Evolutionary conservation across 1,139 yeast genomes (phyloP), one percentile per base, ranked within the genome.

Genomic region (Diutina sp.): DNA sequence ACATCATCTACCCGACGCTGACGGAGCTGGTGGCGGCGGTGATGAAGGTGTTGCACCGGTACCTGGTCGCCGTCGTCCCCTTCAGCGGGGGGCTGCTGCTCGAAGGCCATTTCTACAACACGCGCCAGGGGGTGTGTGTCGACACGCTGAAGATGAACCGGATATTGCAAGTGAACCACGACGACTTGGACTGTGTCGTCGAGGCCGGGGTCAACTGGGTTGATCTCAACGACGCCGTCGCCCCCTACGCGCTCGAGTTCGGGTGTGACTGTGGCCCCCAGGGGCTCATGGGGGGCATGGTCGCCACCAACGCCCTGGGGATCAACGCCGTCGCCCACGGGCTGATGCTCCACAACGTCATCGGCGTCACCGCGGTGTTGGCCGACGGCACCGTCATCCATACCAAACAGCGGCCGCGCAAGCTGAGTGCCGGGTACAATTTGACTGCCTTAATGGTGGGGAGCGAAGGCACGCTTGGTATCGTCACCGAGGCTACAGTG

Each of bases 241-340:
- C 64, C 45, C 70, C 67, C 2, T 65, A 61, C 60, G 66, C 74
- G 57, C 60, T 57, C 46, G 59, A 60, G 44, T 83, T 84, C 64
- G 87, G 89, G 0, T 85, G 87, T 7, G 90, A 85, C 66, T 90
- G 90, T 4, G 90, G 89, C 5, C 88, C 90, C 0, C 88, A 88
- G 25, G 90, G 90, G 3, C 73, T 79, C 56, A 78, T 85, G 58
- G 85, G 87, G 16, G 90, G 90, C 0, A 82, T 83, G 74, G 72
- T 72, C 12, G 72, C 71, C 28, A 72, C 77, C 1, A 70, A 76
- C 30, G 78, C 79, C 12, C 69, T 74, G 57, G 80, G 80, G 7
- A 76, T 79, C 30, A 76, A 76, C 63, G 78, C 80, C 1, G 75
- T 72, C 61, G 66, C 66, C 55, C 75, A 75, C 62, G 79, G 79